A percentile compares a stretch with the other conserved stretches of the same genome.
These are phyloP conservation scores for Syzygium oleosum DNA, from an alignment of 345 rosid genomes.

Conservation along the genomic window DNA sequence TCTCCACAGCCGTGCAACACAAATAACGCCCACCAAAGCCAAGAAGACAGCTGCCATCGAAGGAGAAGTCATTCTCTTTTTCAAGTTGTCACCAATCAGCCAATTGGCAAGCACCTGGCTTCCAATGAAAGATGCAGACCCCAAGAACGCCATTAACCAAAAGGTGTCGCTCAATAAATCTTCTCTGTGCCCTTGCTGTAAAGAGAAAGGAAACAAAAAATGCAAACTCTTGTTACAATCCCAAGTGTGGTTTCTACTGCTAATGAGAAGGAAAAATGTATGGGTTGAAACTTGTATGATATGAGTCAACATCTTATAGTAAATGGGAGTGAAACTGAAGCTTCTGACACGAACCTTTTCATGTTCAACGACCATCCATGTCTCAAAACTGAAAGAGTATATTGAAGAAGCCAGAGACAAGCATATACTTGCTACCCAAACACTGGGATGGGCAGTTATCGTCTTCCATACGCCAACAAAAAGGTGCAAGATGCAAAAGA, in stretches of 20 bases:
- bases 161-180: conserved; percentile 72
- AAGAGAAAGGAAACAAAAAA: not conserved
- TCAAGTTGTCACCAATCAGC: conserved; percentile 35
- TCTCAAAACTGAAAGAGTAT: conserved; percentile 73
- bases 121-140: conserved; percentile 65
- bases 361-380: conserved; percentile 76
- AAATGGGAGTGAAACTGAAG: not conserved
- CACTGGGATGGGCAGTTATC: conserved; percentile 38
- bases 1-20: conserved; percentile 40
- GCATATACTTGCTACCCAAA: conserved; percentile 51
- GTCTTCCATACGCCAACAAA: conserved; percentile 71
- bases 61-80: conserved; percentile 38
- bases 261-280: not conserved
- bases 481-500: conserved; percentile 65
- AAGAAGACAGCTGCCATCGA: conserved; percentile 30
- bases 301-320: not conserved
- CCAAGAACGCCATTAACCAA: conserved; percentile 85
- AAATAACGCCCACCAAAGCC: conserved; percentile 41
- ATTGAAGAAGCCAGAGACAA: conserved; percentile 63
- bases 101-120: conserved; percentile 75
- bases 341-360: conserved; percentile 50
- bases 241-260: not conserved
- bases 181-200: conserved; percentile 79
- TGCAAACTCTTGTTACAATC: not conserved
- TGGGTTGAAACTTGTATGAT: not conserved